Base-by-base conservation (phyloP, 176 grass and related monocot genomes). In the Typha latifolia region DNA sequence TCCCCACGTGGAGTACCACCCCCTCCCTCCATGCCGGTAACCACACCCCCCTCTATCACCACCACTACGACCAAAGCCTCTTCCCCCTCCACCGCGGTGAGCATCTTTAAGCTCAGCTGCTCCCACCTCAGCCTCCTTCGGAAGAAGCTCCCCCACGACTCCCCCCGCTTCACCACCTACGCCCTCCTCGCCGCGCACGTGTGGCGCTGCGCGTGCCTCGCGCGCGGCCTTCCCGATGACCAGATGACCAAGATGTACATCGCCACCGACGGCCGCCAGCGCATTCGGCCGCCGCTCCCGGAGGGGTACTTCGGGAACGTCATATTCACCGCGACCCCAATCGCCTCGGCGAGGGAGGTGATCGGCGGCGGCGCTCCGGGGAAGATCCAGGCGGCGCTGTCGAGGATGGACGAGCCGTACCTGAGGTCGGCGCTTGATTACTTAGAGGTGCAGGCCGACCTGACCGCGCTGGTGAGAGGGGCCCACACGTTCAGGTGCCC, bases 291-390 rank as follows among this genome's bases (percentile, higher is more conserved):
- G 0, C 77, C 76, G 34, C 84, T 96, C 51, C 85, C 87, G 9
- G 72, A 85, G 12, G 91, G 91, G 29, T 96, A 96, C 61, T 96
- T 96, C 12, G 91, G 91, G 26, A 96, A 96, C 74, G 91, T 96
- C 12, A 87, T 96, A 65, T 96, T 96, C 84, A 96, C 87, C 0
- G 84, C 82, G 31, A 90, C 91, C 14, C 91, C 91, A 12, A 77
- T 96, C 32, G 84, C 84, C 0, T 68, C 86, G 23, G 84, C 81
- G 0, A 69, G 80, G 48, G 86, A 86, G 73, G 87, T 96, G 3
- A 70, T 74, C 10, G 26, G 79, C 13, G 64, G 53, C 51, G 32
- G n/a, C 0, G 53, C 32, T 2, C 23, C 13, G 14, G 23, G 77
- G 16, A 81, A 69, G 49, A 91, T 96, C 62, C 91, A 91, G 70